Evolutionary conservation across 2,329 filamentous ascomycete species (phyloP).

Genomic region (Incumbomyces lentus): DNA sequence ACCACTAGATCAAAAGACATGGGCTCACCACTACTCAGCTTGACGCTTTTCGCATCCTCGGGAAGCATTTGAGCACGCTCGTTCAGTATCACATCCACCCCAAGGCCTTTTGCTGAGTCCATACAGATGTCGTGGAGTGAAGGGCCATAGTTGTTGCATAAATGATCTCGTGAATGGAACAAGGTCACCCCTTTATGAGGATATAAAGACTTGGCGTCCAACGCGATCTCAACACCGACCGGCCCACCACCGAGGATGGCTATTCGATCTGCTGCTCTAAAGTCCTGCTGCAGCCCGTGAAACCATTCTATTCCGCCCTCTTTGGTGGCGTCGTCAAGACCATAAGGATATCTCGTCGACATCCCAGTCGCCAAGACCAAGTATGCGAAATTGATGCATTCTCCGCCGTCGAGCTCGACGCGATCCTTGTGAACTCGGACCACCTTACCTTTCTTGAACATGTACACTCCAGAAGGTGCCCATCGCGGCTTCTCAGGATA

Average conservation of each 20-base stretch:
- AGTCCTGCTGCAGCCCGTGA: constrained; percentile 17
- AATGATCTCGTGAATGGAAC: constrained; percentile 35
- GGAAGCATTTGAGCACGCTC: constrained; percentile 19
- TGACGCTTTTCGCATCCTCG: constrained; percentile 26
- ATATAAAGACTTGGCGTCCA: constrained; percentile 39
- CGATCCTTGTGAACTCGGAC: constrained; percentile 27
- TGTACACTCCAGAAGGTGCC: constrained; percentile 27
- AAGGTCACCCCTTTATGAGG: constrained; percentile 39
- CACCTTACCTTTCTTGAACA: constrained; percentile 37
- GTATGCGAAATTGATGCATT: constrained; percentile 43
- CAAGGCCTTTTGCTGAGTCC: constrained; percentile 14
- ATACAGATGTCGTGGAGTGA: constrained; percentile 12
- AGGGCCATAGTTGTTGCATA: constrained; percentile 17
- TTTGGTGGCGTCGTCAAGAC: constrained; percentile 3
- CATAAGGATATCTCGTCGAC: constrained; percentile 13
- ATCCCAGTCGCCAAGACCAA: constrained; percentile 50
- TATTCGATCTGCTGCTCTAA: constrained; percentile 37
- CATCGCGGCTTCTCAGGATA: constrained; percentile 37
- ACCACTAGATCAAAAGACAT: constrained; percentile 19
- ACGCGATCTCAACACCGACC: constrained; percentile 42
- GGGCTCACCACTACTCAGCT: constrained; percentile 39
- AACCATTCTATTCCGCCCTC: background rate
- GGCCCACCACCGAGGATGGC: constrained; percentile 39
- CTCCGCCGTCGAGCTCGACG: constrained; percentile 35
- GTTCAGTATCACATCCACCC: constrained; percentile 15